Evolutionary conservation across 305 asterid species (phyloP).

Genomic region (Striga hermonthica): DNA sequence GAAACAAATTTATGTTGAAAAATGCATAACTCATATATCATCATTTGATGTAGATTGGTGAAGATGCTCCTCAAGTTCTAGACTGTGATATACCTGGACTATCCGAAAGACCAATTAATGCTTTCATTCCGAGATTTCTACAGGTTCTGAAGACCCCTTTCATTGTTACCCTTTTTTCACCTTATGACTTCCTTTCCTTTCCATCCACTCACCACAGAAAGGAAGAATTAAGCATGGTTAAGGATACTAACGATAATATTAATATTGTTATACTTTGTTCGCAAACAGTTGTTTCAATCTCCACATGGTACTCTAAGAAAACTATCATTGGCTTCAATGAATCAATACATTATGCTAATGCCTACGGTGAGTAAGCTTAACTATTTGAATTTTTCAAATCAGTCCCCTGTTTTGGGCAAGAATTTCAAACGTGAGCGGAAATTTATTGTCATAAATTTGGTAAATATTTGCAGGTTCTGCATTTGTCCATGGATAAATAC

Average conservation of each 20-base stretch:
- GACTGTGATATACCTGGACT: conserved; percentile 85
- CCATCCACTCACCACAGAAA: neutral
- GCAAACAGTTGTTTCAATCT: conserved; percentile 79
- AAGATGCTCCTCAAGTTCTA: conserved; percentile 86
- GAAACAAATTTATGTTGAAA: conserved; percentile 3
- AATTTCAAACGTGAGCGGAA: conserved; percentile 11
- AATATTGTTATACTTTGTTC: conserved; percentile 7
- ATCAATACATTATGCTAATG: conserved; percentile 91
- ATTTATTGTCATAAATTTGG: conserved; percentile 12
- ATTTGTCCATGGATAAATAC: conserved; percentile 78
- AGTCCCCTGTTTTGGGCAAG: conserved; percentile 14
- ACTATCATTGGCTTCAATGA: conserved; percentile 80
- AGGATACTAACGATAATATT: too few relatives aligned
- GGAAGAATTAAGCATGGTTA: neutral
- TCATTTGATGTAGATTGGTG: conserved; percentile 63
- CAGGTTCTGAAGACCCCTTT: conserved; percentile 46
- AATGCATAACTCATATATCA: conserved; percentile 1
- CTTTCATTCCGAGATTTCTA: conserved; percentile 84
- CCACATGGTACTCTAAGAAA: conserved; percentile 66
- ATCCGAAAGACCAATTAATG: conserved; percentile 84
- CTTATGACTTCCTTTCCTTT: neutral
- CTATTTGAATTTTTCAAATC: neutral
- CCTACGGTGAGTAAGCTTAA: conserved; percentile 58
- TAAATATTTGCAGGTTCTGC: conserved; percentile 50
- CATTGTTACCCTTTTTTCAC: conserved; percentile 17